Evolutionary conservation across 73 alveolate species (phyloP), one percentile per base, ranked within the genome.

Genomic region (Tetrahymena thermophila): DNA sequence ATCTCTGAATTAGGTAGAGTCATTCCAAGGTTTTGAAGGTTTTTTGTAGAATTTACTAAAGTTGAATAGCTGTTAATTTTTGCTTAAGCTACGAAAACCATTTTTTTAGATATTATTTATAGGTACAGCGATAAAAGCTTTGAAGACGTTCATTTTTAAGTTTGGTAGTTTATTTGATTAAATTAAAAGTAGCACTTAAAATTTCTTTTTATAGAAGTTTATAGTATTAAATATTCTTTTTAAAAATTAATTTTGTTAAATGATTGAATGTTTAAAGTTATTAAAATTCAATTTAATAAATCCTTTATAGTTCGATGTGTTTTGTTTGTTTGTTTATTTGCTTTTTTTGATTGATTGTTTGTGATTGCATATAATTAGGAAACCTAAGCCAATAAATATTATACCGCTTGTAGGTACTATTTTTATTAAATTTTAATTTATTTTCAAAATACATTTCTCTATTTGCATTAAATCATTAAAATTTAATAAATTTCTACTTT

Each of bases 1-100:
- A 85, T 89, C 93, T 55, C 89, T 85, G 37, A 95, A 95, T 34
- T 55, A 89, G 35, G 95, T 13, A 93, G 56, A 38, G 56, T 85
- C n/a, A 31, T 85, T 38, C 94, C 58, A 85, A 28, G 94, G 89
- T 34, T 71, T 71, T 71, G 89, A 71, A 23, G 89, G 89, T 71
- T 71, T 71, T 71, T 71, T 71, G 37, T 71, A 71, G 37, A 71
- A 71, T 71, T 71, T 71, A 31, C 89, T 71, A 31, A 71, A 71
- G 89, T 71, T 71, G 11, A 71, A 71, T 71, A 71, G 89, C 40
- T 71, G 23, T 19, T 71, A 71, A 40, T 71, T 71, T 71, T 71
- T 71, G 89, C 89, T 71, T 71, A 71, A 31, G 23, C 89, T 71
- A 71, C 89, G 89, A 31, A 71, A 71, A 11, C 89, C 89, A 71